phyloP scores from a whole-genome alignment of 768 basidiomycete genomes.

The Naganishia friedmannii region DNA sequence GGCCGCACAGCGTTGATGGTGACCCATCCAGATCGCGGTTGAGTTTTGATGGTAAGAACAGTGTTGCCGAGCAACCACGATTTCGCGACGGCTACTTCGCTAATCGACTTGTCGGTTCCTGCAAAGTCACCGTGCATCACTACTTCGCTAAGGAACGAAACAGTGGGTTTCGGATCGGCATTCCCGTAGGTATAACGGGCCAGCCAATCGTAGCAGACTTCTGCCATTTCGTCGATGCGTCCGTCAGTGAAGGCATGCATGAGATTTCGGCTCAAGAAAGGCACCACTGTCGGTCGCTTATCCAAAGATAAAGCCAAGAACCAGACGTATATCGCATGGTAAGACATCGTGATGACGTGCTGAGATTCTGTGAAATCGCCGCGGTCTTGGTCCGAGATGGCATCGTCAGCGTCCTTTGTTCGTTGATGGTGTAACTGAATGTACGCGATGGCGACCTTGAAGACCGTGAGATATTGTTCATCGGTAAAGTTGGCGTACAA shows the following conservation, averaged over 20 bases:
- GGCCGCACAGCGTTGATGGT: constrained; percentile 79
- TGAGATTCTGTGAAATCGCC: constrained; percentile 71
- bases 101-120: constrained; percentile 33
- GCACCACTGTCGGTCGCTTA: constrained; percentile 74
- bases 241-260: constrained; percentile 76
- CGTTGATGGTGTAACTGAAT: constrained; percentile 58
- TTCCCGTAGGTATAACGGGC: constrained; percentile 90
- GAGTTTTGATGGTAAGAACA: constrained; percentile 73
- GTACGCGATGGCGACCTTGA: constrained; percentile 89
- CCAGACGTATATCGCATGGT: constrained; percentile 89
- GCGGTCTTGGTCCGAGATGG: constrained; percentile 27
- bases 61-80: constrained; percentile 84
- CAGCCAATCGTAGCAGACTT: constrained; percentile 97
- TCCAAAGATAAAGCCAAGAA: constrained; percentile 81
- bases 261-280: constrained; percentile 80
- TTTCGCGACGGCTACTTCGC: constrained; percentile 54
- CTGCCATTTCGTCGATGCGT: constrained; percentile 79
- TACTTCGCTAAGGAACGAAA: constrained; percentile 72
- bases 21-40: constrained; percentile 78
- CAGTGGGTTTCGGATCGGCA: constrained; percentile 83
- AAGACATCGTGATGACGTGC: constrained; percentile 83
- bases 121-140: constrained; percentile 61
- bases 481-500: constrained; percentile 89
- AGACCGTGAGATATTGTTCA: constrained; percentile 84
- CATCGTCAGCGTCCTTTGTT: constrained; percentile 25